Conservation (phyloP, 192 early-diverging fungal genomes). For the Entomortierella beljakovae region DNA sequence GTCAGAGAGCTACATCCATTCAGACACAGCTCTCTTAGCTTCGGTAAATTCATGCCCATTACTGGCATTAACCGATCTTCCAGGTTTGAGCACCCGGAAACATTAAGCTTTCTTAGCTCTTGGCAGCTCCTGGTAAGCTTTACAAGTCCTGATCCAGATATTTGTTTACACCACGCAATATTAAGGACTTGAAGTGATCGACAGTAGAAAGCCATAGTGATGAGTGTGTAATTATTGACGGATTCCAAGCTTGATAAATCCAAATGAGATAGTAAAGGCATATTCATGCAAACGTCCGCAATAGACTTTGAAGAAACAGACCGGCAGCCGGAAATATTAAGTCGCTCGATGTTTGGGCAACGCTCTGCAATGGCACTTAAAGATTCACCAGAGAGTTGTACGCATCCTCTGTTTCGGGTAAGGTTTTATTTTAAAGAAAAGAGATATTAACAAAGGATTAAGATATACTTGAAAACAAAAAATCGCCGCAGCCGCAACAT, state of each 20-base stretch:
- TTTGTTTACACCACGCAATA: slow-evolving; percentile 63
- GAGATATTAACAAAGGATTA: background rate
- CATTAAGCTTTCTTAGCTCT: slow-evolving; percentile 49
- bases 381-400: slow-evolving; percentile 27
- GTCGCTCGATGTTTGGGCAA: slow-evolving; percentile 42
- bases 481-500: background rate
- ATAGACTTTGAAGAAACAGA: slow-evolving; percentile 55
- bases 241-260: slow-evolving; percentile 55
- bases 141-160: slow-evolving; percentile 54
- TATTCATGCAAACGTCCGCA: slow-evolving; percentile 49
- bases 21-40: slow-evolving; percentile 57
- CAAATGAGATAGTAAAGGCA: slow-evolving; percentile 43
- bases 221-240: slow-evolving; percentile 58
- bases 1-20: slow-evolving; percentile 56
- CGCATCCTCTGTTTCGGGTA: slow-evolving; percentile 48
- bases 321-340: slow-evolving; percentile 38
- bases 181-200: slow-evolving; percentile 56
- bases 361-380: slow-evolving; percentile 37
- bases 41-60: slow-evolving; percentile 54
- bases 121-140: slow-evolving; percentile 49
- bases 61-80: slow-evolving; percentile 54
- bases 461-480: background rate
- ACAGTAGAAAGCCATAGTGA: slow-evolving; percentile 51
- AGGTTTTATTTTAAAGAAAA: background rate
- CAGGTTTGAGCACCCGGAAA: slow-evolving; percentile 58